Conservation (phyloP, 1,284 basidiomycete species). For the Cystobasidiaceae sp. region DNA sequence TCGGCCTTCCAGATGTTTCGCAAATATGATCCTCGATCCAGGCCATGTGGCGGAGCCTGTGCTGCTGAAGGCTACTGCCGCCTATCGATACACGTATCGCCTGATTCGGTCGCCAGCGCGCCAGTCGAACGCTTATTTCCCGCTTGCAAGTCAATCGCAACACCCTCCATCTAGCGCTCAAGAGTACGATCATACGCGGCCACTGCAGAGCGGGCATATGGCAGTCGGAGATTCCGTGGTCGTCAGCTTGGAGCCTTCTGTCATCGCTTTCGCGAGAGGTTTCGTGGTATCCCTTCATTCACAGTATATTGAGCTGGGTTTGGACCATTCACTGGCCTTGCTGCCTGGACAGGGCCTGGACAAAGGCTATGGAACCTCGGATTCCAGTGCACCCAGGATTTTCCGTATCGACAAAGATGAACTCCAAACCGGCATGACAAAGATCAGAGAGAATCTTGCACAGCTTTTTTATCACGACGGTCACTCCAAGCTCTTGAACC, state of each 20-base stretch:
- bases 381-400: conserved; percentile 46
- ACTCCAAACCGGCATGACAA: conserved; percentile 73
- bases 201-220: conserved; percentile 73
- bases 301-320: conserved; percentile 62
- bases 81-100: conserved; percentile 58
- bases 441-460: conserved; percentile 83
- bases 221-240: conserved; percentile 73
- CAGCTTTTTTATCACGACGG: conserved; percentile 70
- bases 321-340: conserved; percentile 67
- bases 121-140: conserved; percentile 3
- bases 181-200: conserved; percentile 38
- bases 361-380: conserved; percentile 42
- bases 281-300: conserved; percentile 71
- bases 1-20: conserved; percentile 54
- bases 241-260: conserved; percentile 68
- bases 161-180: neutral
- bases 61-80: conserved; percentile 50
- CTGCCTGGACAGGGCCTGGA: conserved; percentile 53
- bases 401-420: conserved; percentile 96
- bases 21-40: conserved; percentile 65
- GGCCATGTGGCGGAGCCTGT: conserved; percentile 41
- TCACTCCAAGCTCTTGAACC: conserved; percentile 60
- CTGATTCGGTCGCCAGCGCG: conserved; percentile 52
- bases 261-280: conserved; percentile 77
- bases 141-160: conserved; percentile 7